Evolutionary conservation across 2,329 filamentous ascomycete species (phyloP), one percentile per base, ranked within the genome.

Genomic region (Canariomyces notabilis): DNA sequence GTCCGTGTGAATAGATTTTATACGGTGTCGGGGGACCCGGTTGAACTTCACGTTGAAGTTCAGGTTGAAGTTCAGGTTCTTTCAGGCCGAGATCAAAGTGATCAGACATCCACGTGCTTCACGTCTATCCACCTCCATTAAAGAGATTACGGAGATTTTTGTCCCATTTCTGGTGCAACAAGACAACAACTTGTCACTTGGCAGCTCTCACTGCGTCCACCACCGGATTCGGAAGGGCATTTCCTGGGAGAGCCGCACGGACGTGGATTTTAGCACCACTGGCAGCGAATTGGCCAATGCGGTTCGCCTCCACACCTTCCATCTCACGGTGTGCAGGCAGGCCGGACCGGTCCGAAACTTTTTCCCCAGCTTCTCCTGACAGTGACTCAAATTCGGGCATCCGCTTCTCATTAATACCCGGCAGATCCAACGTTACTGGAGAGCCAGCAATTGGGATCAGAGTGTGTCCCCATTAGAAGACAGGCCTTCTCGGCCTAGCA

Each of bases 221-320:
- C 46, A 42, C 50, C 50, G 50, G 45, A 21, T 36, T 37, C 42
- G 42, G 46, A 48, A 45, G n/a, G n/a, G n/a, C n/a, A 33, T 45
- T 26, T 37, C 33, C 15, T 12, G 20, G 19, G 11, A 20, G 22
- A 22, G 18, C 37, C 18, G 37, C 37, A 18, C 37, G 14, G 31
- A 37, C 39, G 29, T 42, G 35, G 37, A n/a, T 37, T 22, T 19
- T 36, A 31, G 32, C 26, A 12, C 34, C 38, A 46, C 26, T 16
- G 12, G 42, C n/a, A n/a, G n/a, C 12, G 42, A 44, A 52, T 52
- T 52, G 50, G 35, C 49, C 49, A 52, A 52, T 52, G 43, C 49
- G 16, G 43, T 46, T 23, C 44, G 42, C 46, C 48, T 47, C 48
- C 48, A 50, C 36, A 48, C 48, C 42, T 26, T 32, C 21, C 35